Percentiles rank a stretch among this genome's conserved stretches.
Conservation (phyloP, 768 basidiomycete genomes). For the Podaxis mareebaensis region DNA sequence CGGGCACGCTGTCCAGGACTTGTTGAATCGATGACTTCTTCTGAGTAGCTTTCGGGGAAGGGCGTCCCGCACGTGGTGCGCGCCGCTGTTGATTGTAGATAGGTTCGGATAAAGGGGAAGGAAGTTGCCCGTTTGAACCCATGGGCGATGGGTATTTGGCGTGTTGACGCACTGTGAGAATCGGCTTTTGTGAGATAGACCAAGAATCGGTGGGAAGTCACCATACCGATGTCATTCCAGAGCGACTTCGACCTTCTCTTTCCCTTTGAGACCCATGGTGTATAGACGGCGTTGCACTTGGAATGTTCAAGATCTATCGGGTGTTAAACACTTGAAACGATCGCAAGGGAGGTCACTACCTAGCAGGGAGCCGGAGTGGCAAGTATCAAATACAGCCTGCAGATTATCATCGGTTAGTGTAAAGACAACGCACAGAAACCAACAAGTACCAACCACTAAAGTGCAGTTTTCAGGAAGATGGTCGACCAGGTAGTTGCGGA, state of each 20-base stretch:
- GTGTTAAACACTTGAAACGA: not conserved
- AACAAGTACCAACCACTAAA: slow-evolving; percentile 31
- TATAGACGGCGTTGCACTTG: slow-evolving; percentile 45
- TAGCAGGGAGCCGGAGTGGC: slow-evolving; percentile 42
- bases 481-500: slow-evolving; percentile 36
- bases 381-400: slow-evolving; percentile 37
- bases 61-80: not conserved
- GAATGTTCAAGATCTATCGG: slow-evolving; percentile 41
- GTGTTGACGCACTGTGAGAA: not conserved
- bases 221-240: slow-evolving; percentile 34
- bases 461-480: slow-evolving; percentile 36
- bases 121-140: not conserved
- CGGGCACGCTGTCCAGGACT: not conserved
- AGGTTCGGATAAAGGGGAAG: not conserved
- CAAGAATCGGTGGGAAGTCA: not conserved
- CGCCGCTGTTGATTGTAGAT: not conserved
- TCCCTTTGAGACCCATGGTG: slow-evolving; percentile 48
- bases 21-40: not conserved
- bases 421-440: not conserved
- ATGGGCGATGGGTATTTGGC: not conserved
- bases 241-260: slow-evolving; percentile 32
- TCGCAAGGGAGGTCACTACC: slow-evolving; percentile 23
- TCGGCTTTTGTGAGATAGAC: not conserved
- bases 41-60: too few relatives aligned
- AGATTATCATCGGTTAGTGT: not conserved